These are phyloP conservation scores for Hygrophila difformis DNA, from an alignment of 257 asterid species.

Conservation along the genomic window DNA sequence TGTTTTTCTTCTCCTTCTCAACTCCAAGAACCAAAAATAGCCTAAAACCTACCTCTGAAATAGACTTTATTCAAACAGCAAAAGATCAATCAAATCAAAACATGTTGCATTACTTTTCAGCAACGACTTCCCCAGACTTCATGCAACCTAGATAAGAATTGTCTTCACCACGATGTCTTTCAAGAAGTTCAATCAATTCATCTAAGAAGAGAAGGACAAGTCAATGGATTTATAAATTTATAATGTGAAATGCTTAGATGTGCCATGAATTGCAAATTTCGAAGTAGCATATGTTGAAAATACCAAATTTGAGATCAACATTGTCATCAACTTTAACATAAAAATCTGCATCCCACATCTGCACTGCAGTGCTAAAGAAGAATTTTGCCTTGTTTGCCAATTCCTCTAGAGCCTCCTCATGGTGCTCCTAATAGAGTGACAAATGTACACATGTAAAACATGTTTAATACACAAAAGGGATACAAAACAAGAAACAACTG, in stretches of 20 bases:
- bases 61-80: background rate
- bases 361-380: conserved; percentile 84
- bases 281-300: conserved; percentile 13
- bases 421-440: conserved; percentile 45
- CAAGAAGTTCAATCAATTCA: conserved; percentile 66
- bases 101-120: conserved; percentile 61
- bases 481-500: background rate
- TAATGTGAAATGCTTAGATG: background rate
- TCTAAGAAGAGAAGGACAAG: conserved; percentile 30
- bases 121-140: conserved; percentile 83
- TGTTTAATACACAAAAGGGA: conserved; percentile 8
- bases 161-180: conserved; percentile 56
- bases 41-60: background rate
- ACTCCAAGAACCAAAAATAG: too few species aligned
- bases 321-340: conserved; percentile 75
- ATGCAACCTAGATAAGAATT: conserved; percentile 89
- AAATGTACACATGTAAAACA: background rate
- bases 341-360: conserved; percentile 89
- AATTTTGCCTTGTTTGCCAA: conserved; percentile 69
- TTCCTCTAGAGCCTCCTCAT: conserved; percentile 93
- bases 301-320: conserved; percentile 72
- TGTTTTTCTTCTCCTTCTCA: too few species aligned
- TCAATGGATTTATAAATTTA: conserved; percentile 2
- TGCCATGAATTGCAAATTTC: background rate
- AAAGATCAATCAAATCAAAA: conserved; percentile 14